Evolutionary conservation across 345 rosid species (phyloP), one percentile per base, ranked within the genome.

Genomic region (Schrenkiella parvula): DNA sequence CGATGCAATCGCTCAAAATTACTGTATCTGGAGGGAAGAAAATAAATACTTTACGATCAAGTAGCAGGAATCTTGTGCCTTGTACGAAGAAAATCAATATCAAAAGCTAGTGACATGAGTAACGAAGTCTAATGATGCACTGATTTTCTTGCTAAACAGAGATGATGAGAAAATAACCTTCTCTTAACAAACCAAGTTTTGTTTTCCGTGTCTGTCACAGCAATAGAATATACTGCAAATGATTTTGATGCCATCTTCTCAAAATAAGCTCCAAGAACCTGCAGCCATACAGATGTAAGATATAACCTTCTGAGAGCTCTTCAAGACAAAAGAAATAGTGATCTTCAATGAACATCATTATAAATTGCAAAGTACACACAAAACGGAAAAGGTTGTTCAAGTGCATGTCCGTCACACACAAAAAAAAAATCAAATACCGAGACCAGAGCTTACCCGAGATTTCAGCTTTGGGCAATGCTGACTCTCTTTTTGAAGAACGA

Each of bases 141-240:
- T 64, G 66, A 44, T 64, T 44, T 51, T 64, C 13, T 14, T 37
- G 3, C 52, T 43, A 65, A 26, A 38, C 71, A 56, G 52, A 37
- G 65, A 46, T 71, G 66, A 74, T 42, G 38, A 78, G 83, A 77
- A 82, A 32, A 25, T 72, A 73, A 95, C 99, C 99, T 92, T 92
- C 99, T 90, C 72, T 86, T 90, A 52, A 92, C 99, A 85, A 86
- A 88, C 99, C 95, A 85, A 65, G 97, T 88, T 80, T 80, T 81
- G 73, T 80, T 82, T 78, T 83, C 96, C 52, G 80, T 77, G 83
- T 88, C 98, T 54, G 96, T 90, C 80, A 95, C 97, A 19, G 95
- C 98, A 78, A 95, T 92, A 72, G 97, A 92, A 82, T 95, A 95
- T 77, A 92, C 99, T 28, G 99, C 99, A 82, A 95, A 95, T 37